These are phyloP conservation scores for Sistotremastrum suecicum DNA, from an alignment of 768 basidiomycete genomes.

Conservation along the genomic window DNA sequence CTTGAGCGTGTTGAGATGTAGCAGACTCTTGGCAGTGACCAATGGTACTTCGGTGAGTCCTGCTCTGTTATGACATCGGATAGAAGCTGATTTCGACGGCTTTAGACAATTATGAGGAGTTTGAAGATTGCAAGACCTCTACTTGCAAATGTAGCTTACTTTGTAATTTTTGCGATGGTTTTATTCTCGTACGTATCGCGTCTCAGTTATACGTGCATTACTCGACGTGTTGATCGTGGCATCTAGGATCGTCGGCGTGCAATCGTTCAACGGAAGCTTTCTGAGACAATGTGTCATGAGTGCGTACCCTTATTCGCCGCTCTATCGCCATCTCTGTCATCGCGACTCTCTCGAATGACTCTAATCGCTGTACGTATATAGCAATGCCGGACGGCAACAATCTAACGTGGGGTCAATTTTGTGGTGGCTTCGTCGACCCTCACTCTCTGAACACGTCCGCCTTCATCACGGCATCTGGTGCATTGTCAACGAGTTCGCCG, in stretches of 20 bases:
- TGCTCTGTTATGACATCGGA: background rate
- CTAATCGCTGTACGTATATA: background rate
- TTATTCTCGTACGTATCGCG: slow-evolving; percentile 60
- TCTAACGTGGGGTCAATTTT: slow-evolving; percentile 40
- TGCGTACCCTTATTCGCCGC: background rate
- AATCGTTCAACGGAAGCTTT: slow-evolving; percentile 81
- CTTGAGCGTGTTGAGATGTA: slow-evolving; percentile 70
- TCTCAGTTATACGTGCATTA: background rate
- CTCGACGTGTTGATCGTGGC: background rate
- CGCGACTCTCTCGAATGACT: too few species aligned
- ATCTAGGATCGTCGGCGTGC: slow-evolving; percentile 77
- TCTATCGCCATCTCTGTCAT: background rate
- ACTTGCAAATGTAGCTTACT: slow-evolving; percentile 81
- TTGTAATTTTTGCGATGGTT: slow-evolving; percentile 79
- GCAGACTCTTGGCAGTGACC: slow-evolving; percentile 74
- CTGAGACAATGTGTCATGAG: slow-evolving; percentile 25
- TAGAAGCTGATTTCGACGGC: slow-evolving; percentile 4
- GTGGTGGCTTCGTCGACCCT: slow-evolving; percentile 72
- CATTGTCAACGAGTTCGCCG: slow-evolving; percentile 18
- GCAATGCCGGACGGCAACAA: slow-evolving; percentile 11
- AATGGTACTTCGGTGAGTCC: slow-evolving; percentile 74
- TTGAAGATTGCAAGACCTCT: slow-evolving; percentile 82
- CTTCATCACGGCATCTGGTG: slow-evolving; percentile 27
- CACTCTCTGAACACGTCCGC: slow-evolving; percentile 29
- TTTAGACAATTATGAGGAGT: slow-evolving; percentile 75